phyloP scores from a whole-genome alignment of 2,329 filamentous ascomycete species.

The Aulographum hederae region DNA sequence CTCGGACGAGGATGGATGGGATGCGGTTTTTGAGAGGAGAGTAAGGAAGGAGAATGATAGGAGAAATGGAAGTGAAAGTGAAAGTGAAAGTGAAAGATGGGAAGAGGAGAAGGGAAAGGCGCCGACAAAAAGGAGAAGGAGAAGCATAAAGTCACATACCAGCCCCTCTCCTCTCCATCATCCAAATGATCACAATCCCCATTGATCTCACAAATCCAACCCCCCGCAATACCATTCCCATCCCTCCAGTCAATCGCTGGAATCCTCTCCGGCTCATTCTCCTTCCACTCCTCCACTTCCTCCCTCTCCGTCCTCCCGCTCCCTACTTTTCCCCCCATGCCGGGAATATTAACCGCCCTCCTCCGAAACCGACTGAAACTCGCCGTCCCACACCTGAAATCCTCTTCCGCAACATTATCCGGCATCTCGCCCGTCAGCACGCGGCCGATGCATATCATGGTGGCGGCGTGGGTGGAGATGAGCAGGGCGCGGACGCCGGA shows the following conservation, averaged over 20 bases:
- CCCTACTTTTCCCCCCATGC: no score
- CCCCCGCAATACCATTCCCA: slow-evolving; percentile 47
- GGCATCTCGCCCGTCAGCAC: slow-evolving; percentile 66
- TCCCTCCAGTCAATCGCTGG: slow-evolving; percentile 34
- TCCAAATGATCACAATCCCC: slow-evolving; percentile 72
- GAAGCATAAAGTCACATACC: slow-evolving; percentile 25
- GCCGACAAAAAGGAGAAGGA: no score
- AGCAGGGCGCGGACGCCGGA: slow-evolving; percentile 48
- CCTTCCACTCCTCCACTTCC: slow-evolving; percentile 11
- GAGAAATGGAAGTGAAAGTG: no score
- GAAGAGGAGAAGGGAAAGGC: no score
- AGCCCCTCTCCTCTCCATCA: slow-evolving; percentile 71
- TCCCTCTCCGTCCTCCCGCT: slow-evolving; percentile 9
- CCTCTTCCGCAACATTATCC: slow-evolving; percentile 48
- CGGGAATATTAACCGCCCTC: no score
- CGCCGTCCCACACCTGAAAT: slow-evolving; percentile 75
- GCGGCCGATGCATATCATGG: slow-evolving; percentile 71
- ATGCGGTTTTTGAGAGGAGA: no score
- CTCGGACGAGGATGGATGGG: no score
- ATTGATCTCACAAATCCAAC: slow-evolving; percentile 65
- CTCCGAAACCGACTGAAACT: slow-evolving; percentile 53
- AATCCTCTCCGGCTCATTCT: slow-evolving; percentile 15
- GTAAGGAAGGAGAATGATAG: no score
- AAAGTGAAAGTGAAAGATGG: no score
- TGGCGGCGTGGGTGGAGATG: slow-evolving; percentile 78